Conservation (phyloP, 2,329 filamentous ascomycete genomes). For the Fusarium guadeloupense region DNA sequence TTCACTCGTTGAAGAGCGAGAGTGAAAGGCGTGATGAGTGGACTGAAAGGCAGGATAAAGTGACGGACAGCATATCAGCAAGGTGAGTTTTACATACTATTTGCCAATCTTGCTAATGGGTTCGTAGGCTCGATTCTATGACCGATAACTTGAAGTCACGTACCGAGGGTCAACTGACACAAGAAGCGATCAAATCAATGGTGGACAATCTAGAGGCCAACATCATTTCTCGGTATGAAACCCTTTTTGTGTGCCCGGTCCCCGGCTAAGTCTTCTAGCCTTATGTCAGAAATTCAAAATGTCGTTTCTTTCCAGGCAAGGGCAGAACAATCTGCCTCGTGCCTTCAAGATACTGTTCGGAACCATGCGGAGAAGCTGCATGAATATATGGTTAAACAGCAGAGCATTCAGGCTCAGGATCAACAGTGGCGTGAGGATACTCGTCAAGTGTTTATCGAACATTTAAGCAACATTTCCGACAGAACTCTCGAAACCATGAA, state of each 20-base stretch:
- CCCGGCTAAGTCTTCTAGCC: constrained; percentile 3
- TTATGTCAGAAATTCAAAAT: constrained; percentile 27
- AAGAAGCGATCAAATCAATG: constrained; percentile 6
- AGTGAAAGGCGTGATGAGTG: constrained; percentile 4
- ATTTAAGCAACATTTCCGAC: constrained; percentile 13
- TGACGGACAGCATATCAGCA: constrained; percentile 16
- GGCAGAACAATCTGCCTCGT: constrained; percentile 6
- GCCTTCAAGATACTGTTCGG: constrained; percentile 5
- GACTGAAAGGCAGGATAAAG: not conserved
- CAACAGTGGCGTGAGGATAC: not conserved
- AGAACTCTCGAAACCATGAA: constrained; percentile 16
- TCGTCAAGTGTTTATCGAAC: constrained; percentile 3
- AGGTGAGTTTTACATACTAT: constrained; percentile 24
- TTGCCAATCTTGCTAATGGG: constrained; percentile 2
- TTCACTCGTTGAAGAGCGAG: constrained; percentile 30
- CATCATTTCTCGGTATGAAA: constrained; percentile 32
- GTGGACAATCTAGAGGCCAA: constrained; percentile 22
- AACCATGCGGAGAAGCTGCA: constrained; percentile 19
- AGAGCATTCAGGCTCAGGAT: not conserved
- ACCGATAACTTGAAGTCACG: constrained; percentile 5
- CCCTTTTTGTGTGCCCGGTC: not conserved
- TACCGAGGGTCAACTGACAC: not conserved
- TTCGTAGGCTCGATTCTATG: constrained; percentile 27
- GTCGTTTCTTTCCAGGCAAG: constrained; percentile 16
- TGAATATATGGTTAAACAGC: not conserved